These are phyloP conservation scores for Hyphodiscus sp. DNA, from an alignment of 2,329 filamentous ascomycete genomes.

Conservation along the genomic window DNA sequence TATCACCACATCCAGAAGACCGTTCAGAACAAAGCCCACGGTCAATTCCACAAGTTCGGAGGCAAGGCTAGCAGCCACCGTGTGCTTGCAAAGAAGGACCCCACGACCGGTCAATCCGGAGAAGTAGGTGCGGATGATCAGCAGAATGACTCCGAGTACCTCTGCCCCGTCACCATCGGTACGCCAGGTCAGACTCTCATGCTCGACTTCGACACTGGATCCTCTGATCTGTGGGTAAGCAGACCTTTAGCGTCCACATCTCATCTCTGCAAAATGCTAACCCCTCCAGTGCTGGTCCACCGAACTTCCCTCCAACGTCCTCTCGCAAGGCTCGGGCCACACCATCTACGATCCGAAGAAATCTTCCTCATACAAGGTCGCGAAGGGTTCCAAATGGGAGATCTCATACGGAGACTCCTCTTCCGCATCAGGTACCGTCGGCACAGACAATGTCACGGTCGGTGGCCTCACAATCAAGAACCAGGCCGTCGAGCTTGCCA, in stretches of 20 bases:
- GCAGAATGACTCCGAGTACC: constrained; percentile 61
- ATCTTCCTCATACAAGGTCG: constrained; percentile 52
- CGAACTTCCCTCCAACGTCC: constrained; percentile 34
- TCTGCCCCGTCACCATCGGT: constrained; percentile 58
- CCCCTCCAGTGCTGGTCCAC: constrained; percentile 44
- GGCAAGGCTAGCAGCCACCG: constrained; percentile 42
- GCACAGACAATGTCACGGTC: constrained; percentile 54
- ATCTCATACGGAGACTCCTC: constrained; percentile 65
- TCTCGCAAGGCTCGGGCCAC: constrained; percentile 36
- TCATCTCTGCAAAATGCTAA: constrained; percentile 8
- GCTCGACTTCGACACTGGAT: constrained; percentile 66
- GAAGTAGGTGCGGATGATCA: constrained; percentile 55
- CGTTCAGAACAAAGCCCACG: constrained; percentile 27
- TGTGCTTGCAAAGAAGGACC: constrained; percentile 40
- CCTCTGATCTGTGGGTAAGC: constrained; percentile 61
- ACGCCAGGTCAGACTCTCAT: constrained; percentile 55
- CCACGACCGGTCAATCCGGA: constrained; percentile 32
- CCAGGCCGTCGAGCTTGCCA: constrained; percentile 61
- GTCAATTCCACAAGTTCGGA: constrained; percentile 40
- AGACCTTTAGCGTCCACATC: neutral
- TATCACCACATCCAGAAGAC: constrained; percentile 46
- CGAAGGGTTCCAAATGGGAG: constrained; percentile 48
- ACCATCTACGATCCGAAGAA: constrained; percentile 53
- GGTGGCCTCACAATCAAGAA: constrained; percentile 55
- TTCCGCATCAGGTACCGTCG: constrained; percentile 58